Base-by-base conservation (phyloP, 1,139 yeast genomes). In the Pichia sp. region DNA sequence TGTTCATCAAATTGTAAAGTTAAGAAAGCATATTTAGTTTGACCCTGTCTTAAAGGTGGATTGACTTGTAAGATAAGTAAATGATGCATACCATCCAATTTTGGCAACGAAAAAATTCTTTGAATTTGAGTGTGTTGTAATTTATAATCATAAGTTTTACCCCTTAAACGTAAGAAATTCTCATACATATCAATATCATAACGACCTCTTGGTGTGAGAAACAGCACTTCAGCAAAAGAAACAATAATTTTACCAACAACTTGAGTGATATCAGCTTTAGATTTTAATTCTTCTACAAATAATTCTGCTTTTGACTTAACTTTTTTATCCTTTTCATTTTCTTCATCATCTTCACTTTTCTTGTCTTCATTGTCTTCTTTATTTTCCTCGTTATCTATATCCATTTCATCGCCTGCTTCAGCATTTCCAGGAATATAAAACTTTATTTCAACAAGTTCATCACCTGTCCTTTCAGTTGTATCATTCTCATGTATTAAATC, bases 181-280 rank as follows among this genome's bases (percentile, higher is more conserved):
- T 88, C 83, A 68, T 87, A 92, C 84, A 92, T 85, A 67, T 90
- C 97, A 59, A 92, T 86, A 66, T 94, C 98, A 67, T 90, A 92
- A 68, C 98, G 92, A 59, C 98, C 98, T 76, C 95, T 82, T 59
- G 99, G 99, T 1, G 98, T 94, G 53, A 94, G 79, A 75, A 92
- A 89, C 64, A 92, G 75, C 9, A 89, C 83, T 61, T 90, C 97
- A 47, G 87, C 80, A 71, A 92, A 89, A 4, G 97, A 85, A 3
- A 89, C 97, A 65, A 94, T 86, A n/a, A 96, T 95, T 58, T 90
- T 96, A 41, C 97, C 98, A 0, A 96, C 86, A 48, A 84, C 94
- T 66, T 85, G 94, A 33, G 97, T 97, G 64, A 92, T 87, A 58
- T 87, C 94, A n/a, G 98, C 98, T 65, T 82, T 84, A 55, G 90